Base-by-base conservation (phyloP, 768 basidiomycete species). In the Sarcodon sp. region DNA sequence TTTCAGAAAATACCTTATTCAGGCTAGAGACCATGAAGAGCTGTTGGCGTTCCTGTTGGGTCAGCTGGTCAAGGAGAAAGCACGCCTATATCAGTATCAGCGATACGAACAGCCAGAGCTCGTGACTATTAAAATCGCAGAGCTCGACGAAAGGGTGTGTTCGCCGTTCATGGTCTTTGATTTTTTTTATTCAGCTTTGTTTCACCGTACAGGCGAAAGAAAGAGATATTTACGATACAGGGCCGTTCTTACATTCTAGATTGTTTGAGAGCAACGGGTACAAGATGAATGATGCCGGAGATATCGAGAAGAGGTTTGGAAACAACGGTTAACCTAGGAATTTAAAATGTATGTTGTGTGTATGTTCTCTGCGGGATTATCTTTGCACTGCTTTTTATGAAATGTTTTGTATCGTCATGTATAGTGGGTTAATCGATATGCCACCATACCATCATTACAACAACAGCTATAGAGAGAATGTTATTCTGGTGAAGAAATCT, bases 1-100 rank as follows among this genome's bases (percentile, higher is more conserved):
- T 47, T 97, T 96, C 83, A 78, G 94, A 53, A 98, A 97, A 66
- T 99, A 99, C 65, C 77, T 99, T 43, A 92, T 91, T 18, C 89
- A 93, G 59, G 87, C 91, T 9, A 83, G 84, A 50, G 96, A 99
- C 59, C 87, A 96, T 65, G 96, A 98, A 60, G 96, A 99, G 62
- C 66, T 99, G 50, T 73, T 98, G 34, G 77, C 91, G 1, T 99
- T 96, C 77, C 69, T 98, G 55, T 82, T 99, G 33, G 96, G 96
- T 33, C 83, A 89, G 49, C 69, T 98, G 43, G 72, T 97, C 62
- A 98, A 97, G 64, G 91, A 96, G 57, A 87, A 85, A 60, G 90
- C 85, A 7, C 80, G 92, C 32, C 75, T 87, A 59, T 71, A 91
- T 58, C 84, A 91, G 61, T 66, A 84, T 51, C 84, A 84, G 57